A percentile compares a stretch with the other conserved stretches of the same genome.
Conservation (phyloP, 1,284 basidiomycete species). For the Sparassis latifolia region DNA sequence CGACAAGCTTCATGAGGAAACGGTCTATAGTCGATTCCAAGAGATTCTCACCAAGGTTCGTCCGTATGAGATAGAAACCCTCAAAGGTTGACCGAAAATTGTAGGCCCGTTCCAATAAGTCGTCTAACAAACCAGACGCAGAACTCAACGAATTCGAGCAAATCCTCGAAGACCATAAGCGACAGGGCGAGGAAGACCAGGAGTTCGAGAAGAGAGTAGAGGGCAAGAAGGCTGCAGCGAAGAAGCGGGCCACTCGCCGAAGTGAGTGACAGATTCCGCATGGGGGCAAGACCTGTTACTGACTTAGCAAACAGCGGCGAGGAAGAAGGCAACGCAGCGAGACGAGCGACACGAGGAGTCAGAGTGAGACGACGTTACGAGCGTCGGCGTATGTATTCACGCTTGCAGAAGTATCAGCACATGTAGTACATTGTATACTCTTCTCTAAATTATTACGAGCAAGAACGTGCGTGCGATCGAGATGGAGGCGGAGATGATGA, state of each 20-base stretch:
- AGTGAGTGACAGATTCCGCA: slow-evolving; percentile 23
- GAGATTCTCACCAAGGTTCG: slow-evolving; percentile 80
- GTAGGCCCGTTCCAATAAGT: slow-evolving; percentile 79
- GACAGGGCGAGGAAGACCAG: slow-evolving; percentile 87
- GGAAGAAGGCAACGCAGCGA: slow-evolving; percentile 14
- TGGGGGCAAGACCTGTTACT: not conserved
- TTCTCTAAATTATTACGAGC: slow-evolving; percentile 2
- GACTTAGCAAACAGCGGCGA: slow-evolving; percentile 8
- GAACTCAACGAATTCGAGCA: slow-evolving; percentile 89
- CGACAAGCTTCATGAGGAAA: slow-evolving; percentile 90
- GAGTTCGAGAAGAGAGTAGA: slow-evolving; percentile 81
- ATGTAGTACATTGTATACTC: slow-evolving; percentile 21
- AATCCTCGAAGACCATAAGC: slow-evolving; percentile 79
- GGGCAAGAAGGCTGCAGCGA: slow-evolving; percentile 75
- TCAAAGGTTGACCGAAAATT: not conserved
- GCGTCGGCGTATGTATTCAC: slow-evolving; percentile 10
- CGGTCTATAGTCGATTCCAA: slow-evolving; percentile 78
- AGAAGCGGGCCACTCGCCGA: slow-evolving; percentile 49
- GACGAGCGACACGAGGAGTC: slow-evolving; percentile 10
- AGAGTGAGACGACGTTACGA: slow-evolving; percentile 7
- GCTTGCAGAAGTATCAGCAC: slow-evolving; percentile 18
- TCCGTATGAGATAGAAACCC: not conserved
- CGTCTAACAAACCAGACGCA: slow-evolving; percentile 82
- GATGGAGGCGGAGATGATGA: too few relatives aligned
- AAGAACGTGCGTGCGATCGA: not conserved